These are phyloP conservation scores for Yamadazyma triangularis DNA, from an alignment of 1,139 yeast species.

Conservation along the genomic window DNA sequence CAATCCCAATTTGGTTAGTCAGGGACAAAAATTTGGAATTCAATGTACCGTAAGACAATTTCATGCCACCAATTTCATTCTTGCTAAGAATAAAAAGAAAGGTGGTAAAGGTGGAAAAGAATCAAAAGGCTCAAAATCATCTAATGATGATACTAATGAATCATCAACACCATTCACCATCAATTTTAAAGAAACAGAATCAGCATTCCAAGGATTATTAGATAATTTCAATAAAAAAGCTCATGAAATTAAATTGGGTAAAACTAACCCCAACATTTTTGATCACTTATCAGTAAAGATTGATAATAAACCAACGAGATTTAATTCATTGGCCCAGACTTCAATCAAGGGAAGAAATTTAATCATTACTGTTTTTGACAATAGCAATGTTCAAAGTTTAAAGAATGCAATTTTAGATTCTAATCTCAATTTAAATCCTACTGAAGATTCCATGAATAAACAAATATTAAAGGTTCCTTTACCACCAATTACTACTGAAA, in stretches of 20 bases:
- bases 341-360: conserved; percentile 67
- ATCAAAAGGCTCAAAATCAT: background rate
- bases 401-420: conserved; percentile 67
- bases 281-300: conserved; percentile 54
- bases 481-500: conserved; percentile 72
- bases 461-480: conserved; percentile 71
- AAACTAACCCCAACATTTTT: conserved; percentile 61
- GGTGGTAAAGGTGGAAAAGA: conserved; percentile 1
- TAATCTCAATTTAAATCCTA: conserved; percentile 74
- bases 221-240: conserved; percentile 52
- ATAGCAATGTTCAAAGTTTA: conserved; percentile 62
- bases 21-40: too few species aligned
- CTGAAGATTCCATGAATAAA: conserved; percentile 63
- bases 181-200: conserved; percentile 39
- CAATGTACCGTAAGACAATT: background rate
- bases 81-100: background rate
- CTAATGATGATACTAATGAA: conserved; percentile 1
- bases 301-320: conserved; percentile 43
- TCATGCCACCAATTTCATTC: background rate
- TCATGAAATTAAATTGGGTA: conserved; percentile 63
- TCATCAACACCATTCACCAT: too few species aligned
- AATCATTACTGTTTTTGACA: conserved; percentile 79
- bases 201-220: conserved; percentile 45
- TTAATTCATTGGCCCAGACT: conserved; percentile 70
- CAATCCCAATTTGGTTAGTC: too few species aligned